A percentile compares a stretch with the other conserved stretches of the same genome.
phyloP scores from a whole-genome alignment of 108 stramenopile species.

The Cyclotella sp. region DNA sequence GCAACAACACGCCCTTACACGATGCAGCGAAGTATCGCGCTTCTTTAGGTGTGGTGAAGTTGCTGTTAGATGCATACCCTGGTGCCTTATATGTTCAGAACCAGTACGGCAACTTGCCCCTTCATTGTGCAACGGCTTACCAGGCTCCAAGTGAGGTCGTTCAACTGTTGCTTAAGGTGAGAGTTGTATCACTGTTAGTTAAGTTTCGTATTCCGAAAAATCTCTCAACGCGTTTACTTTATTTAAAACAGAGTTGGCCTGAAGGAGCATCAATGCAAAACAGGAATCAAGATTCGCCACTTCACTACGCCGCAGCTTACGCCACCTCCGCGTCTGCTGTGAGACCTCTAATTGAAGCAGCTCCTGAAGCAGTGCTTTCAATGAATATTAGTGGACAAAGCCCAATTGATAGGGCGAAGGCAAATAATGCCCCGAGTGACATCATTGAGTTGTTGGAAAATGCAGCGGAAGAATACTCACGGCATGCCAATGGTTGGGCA shows the following conservation, averaged over 20 bases:
- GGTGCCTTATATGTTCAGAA: conserved; percentile 55
- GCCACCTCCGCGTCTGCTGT: conserved; percentile 39
- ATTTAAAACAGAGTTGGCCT: conserved; percentile 33
- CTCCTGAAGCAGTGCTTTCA: conserved; percentile 50
- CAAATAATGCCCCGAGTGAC: conserved; percentile 46
- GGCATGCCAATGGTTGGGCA: conserved; percentile 40
- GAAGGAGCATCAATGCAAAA: conserved; percentile 56
- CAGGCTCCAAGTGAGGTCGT: conserved; percentile 52
- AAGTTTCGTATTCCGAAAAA: no score
- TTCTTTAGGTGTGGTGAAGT: conserved; percentile 49
- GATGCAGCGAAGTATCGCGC: conserved; percentile 66
- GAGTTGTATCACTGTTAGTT: no score
- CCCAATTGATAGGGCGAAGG: conserved; percentile 61
- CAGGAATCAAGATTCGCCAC: conserved; percentile 53
- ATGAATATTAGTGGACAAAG: conserved; percentile 57
- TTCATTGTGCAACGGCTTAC: conserved; percentile 56
- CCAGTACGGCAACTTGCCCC: conserved; percentile 60
- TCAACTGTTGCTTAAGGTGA: conserved; percentile 28
- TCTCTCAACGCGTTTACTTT: no score
- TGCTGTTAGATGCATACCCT: conserved; percentile 55
- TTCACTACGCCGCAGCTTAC: conserved; percentile 55
- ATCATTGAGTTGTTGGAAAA: conserved; percentile 43
- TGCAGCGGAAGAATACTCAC: conserved; percentile 49
- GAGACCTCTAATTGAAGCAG: conserved; percentile 50
- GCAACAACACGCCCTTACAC: conserved; percentile 68